Base-by-base conservation (phyloP, 345 rosid species). In the Linum trigynum region DNA sequence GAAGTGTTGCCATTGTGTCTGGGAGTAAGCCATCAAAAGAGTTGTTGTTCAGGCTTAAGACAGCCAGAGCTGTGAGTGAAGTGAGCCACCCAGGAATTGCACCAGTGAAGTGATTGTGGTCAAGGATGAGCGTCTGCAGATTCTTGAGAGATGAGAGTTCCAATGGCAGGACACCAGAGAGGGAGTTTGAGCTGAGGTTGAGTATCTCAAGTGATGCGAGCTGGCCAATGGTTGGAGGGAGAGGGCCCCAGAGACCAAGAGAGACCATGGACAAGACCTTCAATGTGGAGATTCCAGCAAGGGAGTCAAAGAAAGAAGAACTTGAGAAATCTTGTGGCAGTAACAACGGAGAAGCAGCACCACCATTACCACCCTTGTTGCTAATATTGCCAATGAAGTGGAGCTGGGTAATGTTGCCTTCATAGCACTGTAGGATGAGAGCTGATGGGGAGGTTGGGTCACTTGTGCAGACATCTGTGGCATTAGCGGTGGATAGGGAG, bases 211-310 rank as follows among this genome's bases (percentile, higher is more conserved):
- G 76, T 3, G 87, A 80, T 65, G 82, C 69, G 10, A 82, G 66
- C 63, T 66, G 71, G 43, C 74, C 77, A 70, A 84, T 39, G 12
- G 55, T 71, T 11, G 43, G 59, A 66, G 89, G 89, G 14, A 86
- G 65, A 15, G 84, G 71, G 2, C 92, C 88, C 69, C 70, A 61
- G 5, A 84, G 66, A 37, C 85, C 85, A 43, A 86, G 62, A 57
- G 88, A 84, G 67, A 81, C 84, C 71, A 86, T 41, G 57, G 87
- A 74, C n/a, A 86, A 72, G 15, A 86, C 92, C 71, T 79, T 84
- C 59, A 86, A 72, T 73, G 67, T 75, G 12, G 85, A 63, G 38
- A 82, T 66, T 45, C 66, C 7, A 36, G 68, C 75, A 38, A 86
- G 69, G 39, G 74, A 56, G 39, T 53, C 64, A 67, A 84, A 82